phyloP scores from a whole-genome alignment of 2,329 filamentous ascomycete genomes.

The Triangularia setosa region DNA sequence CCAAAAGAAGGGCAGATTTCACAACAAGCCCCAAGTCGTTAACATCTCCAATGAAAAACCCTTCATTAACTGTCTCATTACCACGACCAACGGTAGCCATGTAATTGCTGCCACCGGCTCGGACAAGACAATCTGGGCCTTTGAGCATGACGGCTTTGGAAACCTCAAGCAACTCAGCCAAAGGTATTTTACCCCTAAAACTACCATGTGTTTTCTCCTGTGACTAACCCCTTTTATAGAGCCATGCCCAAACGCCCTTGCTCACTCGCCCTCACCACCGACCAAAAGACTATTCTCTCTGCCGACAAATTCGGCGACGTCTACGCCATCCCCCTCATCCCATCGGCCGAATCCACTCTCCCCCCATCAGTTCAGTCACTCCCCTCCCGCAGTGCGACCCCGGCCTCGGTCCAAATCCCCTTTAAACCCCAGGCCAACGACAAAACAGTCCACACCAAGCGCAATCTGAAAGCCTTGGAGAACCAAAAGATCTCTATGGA shows the following conservation, averaged over 20 bases:
- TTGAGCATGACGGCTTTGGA: conserved; percentile 61
- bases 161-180: conserved; percentile 64
- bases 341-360: conserved; percentile 15
- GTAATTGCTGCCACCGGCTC: conserved; percentile 79
- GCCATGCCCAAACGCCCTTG: conserved; percentile 87
- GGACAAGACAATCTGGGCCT: conserved; percentile 86
- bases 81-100: conserved; percentile 62
- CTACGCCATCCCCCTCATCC: conserved; percentile 75
- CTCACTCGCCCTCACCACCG: conserved; percentile 65
- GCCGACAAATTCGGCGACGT: conserved; percentile 98
- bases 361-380: conserved; percentile 18
- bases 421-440: conserved; percentile 52
- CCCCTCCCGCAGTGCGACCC: conserved; percentile 22
- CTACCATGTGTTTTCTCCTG: conserved; percentile 4
- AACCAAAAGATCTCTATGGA: conserved; percentile 50
- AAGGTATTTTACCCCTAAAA: conserved; percentile 20
- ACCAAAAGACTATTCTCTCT: conserved; percentile 69
- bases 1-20: conserved; percentile 26
- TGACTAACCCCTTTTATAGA: conserved; percentile 33
- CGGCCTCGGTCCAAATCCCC: conserved; percentile 27
- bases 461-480: conserved; percentile 58
- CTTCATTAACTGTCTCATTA: conserved; percentile 65
- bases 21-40: conserved; percentile 28
- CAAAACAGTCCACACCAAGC: conserved; percentile 60
- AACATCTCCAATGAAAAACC: conserved; percentile 46